Evolutionary conservation across 2,329 filamentous ascomycete genomes (phyloP).

Genomic region (Neurospora sp.): DNA sequence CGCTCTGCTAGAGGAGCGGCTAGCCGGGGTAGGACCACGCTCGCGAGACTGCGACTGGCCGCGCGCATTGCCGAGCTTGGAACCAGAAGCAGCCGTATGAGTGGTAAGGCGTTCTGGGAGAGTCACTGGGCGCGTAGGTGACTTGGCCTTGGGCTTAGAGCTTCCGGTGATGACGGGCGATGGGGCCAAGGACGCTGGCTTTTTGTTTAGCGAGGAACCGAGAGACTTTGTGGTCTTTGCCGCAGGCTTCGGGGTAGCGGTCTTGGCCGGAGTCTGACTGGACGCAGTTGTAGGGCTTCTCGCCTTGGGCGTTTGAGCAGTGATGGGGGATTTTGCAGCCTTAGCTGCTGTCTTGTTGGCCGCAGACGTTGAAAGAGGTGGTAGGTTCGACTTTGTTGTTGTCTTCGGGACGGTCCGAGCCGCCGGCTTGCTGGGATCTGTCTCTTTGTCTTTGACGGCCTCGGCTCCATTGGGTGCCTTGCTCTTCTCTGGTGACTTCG

Average conservation of each 20-base stretch:
- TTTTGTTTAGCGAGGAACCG: constrained; percentile 28
- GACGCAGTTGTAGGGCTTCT: constrained; percentile 22
- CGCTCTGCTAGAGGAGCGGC: constrained; percentile 37
- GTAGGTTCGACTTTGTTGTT: constrained; percentile 18
- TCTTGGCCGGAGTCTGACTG: constrained; percentile 21
- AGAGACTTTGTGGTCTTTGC: constrained; percentile 20
- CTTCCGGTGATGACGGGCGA: constrained; percentile 33
- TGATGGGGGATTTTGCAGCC: constrained; percentile 26
- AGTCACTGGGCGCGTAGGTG: constrained; percentile 57
- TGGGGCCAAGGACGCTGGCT: constrained; percentile 31
- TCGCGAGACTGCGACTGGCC: constrained; percentile 31
- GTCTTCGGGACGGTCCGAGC: constrained; percentile 9
- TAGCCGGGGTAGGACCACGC: constrained; percentile 27
- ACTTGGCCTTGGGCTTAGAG: constrained; percentile 52
- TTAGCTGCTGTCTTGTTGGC: constrained; percentile 24
- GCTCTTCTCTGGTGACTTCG: constrained; percentile 9
- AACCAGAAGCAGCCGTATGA: constrained; percentile 59
- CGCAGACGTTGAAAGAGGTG: constrained; percentile 17
- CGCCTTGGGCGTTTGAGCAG: constrained; percentile 27
- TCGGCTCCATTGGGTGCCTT: constrained; percentile 5
- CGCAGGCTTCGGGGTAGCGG: constrained; percentile 20
- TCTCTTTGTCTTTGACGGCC: constrained; percentile 7
- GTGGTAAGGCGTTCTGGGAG: constrained; percentile 58
- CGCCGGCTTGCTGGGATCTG: constrained; percentile 2
- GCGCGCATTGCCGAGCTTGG: constrained; percentile 38